Conservation (phyloP, 2,329 filamentous ascomycete genomes). For the Paracoccidioides lutzii region DNA sequence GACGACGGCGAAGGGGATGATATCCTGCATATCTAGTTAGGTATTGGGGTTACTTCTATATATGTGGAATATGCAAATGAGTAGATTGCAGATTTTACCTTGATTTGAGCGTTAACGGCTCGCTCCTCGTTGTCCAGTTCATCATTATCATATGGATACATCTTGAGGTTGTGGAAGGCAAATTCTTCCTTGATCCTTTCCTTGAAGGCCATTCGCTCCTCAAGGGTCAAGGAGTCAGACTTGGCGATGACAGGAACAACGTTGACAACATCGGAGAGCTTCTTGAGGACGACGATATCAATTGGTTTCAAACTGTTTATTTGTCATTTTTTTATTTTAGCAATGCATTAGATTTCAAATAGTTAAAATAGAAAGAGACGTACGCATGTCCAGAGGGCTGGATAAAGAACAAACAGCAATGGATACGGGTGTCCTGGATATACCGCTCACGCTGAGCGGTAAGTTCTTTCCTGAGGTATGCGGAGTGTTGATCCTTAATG, state of each 20-base stretch:
- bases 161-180: slow-evolving; percentile 98
- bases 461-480: slow-evolving; percentile 97
- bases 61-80: too few relatives aligned
- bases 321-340: slow-evolving; percentile 1
- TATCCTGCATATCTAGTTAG: slow-evolving; percentile 44
- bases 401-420: slow-evolving; percentile 99
- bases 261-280: slow-evolving; percentile 97
- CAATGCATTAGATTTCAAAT: background rate
- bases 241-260: slow-evolving; percentile 98
- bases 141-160: slow-evolving; percentile 99
- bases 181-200: slow-evolving; percentile 99
- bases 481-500: slow-evolving; percentile 99
- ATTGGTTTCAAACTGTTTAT: slow-evolving; percentile 69
- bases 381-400: slow-evolving; percentile 89
- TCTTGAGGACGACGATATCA: slow-evolving; percentile 98
- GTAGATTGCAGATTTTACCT: slow-evolving; percentile 45
- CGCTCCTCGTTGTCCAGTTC: slow-evolving; percentile 97
- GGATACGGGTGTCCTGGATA: slow-evolving; percentile 97
- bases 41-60: background rate
- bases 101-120: slow-evolving; percentile 86
- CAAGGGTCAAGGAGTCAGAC: slow-evolving; percentile 86
- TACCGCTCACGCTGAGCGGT: slow-evolving; percentile 98
- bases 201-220: slow-evolving; percentile 95
- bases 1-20: slow-evolving; percentile 94
- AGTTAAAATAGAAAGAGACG: slow-evolving; percentile 12